Percentiles rank a stretch among this genome's conserved stretches.
Conservation (phyloP, 306 rosid genomes). For the Inga oerstediana region DNA sequence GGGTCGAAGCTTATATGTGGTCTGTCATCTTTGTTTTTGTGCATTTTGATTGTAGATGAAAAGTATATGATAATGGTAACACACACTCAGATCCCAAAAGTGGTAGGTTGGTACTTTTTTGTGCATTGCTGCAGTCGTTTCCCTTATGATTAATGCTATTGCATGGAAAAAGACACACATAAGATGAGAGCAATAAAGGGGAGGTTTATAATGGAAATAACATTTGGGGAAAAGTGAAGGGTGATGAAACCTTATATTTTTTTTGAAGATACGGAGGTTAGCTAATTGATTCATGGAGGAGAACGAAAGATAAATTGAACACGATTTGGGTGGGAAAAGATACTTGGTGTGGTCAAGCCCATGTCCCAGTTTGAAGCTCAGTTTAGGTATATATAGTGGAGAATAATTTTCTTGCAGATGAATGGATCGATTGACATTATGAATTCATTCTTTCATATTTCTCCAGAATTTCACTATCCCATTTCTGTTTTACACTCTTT, state of each 20-base stretch:
- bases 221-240: not conserved
- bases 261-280: too few species aligned
- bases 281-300: not conserved
- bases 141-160: not conserved
- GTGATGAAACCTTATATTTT: not conserved
- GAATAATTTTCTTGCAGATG: not conserved
- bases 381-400: not conserved
- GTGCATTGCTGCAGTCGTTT: not conserved
- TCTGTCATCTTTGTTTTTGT: not conserved
- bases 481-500: constrained; percentile 3
- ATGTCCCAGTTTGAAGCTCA: not conserved
- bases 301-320: not conserved
- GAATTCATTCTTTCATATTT: constrained; percentile 2
- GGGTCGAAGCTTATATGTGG: not conserved
- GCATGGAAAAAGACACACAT: not conserved
- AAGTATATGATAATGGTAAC: not conserved
- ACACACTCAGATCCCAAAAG: not conserved
- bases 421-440: constrained; percentile 10
- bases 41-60: not conserved
- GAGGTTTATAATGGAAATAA: not conserved
- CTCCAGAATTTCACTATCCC: not conserved
- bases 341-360: not conserved
- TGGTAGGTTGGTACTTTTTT: not conserved
- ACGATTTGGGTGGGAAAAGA: not conserved
- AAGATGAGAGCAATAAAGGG: constrained; percentile 6